phyloP scores from a whole-genome alignment of 2,329 filamentous ascomycete genomes.

The Aspergillus awamori region DNA sequence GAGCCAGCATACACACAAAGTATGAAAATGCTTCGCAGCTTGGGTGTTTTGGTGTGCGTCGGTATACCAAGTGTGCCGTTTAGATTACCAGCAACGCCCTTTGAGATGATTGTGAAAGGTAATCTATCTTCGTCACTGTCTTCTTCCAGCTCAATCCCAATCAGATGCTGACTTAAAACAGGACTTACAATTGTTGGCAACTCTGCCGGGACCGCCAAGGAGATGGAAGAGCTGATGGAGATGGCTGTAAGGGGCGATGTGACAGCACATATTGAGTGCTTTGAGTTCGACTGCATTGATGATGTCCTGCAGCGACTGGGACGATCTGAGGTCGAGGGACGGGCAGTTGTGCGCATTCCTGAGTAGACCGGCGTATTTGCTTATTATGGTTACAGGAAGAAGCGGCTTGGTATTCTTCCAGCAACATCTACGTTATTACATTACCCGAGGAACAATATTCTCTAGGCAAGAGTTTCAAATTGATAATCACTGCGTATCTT shows the following conservation, averaged over 20 bases:
- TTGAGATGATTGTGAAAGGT: slow-evolving; percentile 53
- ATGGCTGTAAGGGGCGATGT: slow-evolving; percentile 49
- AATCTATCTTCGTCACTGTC: neutral
- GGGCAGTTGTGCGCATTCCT: slow-evolving; percentile 41
- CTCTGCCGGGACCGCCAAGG: slow-evolving; percentile 48
- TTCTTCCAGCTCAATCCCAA: neutral
- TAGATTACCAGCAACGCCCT: slow-evolving; percentile 49
- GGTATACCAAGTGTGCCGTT: slow-evolving; percentile 49
- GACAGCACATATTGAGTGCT: slow-evolving; percentile 40
- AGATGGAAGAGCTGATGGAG: slow-evolving; percentile 52
- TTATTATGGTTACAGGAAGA: too few species aligned
- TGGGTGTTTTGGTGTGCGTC: slow-evolving; percentile 53
- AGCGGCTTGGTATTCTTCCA: too few species aligned
- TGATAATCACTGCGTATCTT: too few species aligned
- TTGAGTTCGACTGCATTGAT: slow-evolving; percentile 38
- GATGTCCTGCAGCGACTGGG: slow-evolving; percentile 39
- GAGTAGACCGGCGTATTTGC: slow-evolving; percentile 13
- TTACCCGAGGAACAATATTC: too few species aligned
- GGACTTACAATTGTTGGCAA: slow-evolving; percentile 51
- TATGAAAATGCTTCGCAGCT: slow-evolving; percentile 46
- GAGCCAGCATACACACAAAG: slow-evolving; percentile 50
- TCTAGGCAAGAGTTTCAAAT: too few species aligned
- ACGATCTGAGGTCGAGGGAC: slow-evolving; percentile 42
- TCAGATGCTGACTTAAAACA: slow-evolving; percentile 18
- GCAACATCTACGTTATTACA: too few species aligned